A percentile compares a stretch with the other conserved stretches of the same genome.
Evolutionary conservation across 2,329 filamentous ascomycete genomes (phyloP).

Genomic region (Colletotrichum godetiae): DNA sequence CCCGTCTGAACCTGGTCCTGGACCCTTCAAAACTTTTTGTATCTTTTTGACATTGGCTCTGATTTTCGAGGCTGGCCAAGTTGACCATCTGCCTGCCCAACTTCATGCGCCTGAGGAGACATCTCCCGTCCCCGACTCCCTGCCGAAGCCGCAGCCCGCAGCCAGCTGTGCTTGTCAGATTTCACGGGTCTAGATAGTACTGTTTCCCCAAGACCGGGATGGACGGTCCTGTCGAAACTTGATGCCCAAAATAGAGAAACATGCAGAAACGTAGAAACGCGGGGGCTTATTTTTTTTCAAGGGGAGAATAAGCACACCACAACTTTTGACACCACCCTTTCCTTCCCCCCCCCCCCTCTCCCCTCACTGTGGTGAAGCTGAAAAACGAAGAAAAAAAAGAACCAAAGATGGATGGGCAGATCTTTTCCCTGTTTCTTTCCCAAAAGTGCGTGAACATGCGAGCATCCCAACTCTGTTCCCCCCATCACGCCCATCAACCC

Average conservation of each 20-base stretch:
- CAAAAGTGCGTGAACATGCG: conserved; percentile 3
- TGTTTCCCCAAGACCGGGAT: neutral
- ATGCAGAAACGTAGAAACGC: neutral
- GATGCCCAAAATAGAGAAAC: neutral
- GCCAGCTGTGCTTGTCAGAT: neutral
- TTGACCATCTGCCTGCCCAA: neutral
- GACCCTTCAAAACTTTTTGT: neutral
- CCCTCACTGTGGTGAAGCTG: neutral
- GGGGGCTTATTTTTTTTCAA: neutral
- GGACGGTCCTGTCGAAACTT: neutral
- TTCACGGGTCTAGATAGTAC: neutral
- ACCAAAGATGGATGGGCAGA: neutral
- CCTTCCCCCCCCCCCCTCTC: neutral
- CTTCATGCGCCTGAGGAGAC: neutral
- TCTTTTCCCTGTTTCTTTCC: neutral
- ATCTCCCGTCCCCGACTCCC: no score
- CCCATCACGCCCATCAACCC: no score
- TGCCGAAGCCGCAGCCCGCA: neutral
- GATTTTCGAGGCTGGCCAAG: neutral
- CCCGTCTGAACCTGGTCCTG: neutral
- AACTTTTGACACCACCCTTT: neutral
- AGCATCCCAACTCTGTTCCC: conserved; percentile 14
- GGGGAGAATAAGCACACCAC: neutral
- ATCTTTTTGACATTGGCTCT: neutral
- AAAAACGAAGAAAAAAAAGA: neutral